phyloP scores from a whole-genome alignment of 202 grass and related monocot species.

The Setaria italica region DNA sequence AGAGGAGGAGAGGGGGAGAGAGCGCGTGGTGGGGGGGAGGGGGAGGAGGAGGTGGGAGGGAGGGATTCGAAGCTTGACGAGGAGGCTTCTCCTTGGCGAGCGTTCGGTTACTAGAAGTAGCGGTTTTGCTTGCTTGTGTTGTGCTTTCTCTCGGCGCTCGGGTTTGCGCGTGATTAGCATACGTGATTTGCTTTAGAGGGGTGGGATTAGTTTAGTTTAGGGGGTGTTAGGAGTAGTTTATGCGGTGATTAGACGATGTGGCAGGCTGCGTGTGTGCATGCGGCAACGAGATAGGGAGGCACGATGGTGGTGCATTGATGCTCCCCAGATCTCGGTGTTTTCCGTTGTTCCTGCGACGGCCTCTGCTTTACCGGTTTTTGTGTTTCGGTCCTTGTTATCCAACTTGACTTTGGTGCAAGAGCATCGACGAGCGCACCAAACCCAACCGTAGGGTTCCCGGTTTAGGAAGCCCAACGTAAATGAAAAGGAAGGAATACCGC shows the following conservation, averaged over 20 bases:
- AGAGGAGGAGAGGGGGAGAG: background rate
- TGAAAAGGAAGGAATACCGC: background rate
- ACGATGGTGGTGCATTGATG: background rate
- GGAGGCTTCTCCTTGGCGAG: conserved; percentile 32
- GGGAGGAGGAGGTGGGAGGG: background rate
- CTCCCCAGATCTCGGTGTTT: conserved; percentile 18
- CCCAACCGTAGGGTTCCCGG: background rate
- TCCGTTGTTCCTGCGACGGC: background rate
- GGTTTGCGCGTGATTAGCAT: conserved; percentile 35
- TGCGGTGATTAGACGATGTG: conserved; percentile 37
- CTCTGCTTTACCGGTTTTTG: background rate
- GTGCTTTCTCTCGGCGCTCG: conserved; percentile 25
- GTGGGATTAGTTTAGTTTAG: conserved; percentile 16
- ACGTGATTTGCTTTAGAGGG: background rate
- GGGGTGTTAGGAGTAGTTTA: conserved; percentile 8
- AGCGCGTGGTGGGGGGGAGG: background rate
- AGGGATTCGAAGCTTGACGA: conserved; percentile 57
- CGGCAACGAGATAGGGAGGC: background rate
- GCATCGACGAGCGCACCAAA: background rate
- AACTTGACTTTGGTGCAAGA: background rate
- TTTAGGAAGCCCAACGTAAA: background rate
- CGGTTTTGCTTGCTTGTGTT: background rate
- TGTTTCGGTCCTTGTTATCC: background rate
- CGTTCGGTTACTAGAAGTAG: background rate
- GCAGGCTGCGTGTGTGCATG: background rate